phyloP scores from a whole-genome alignment of 768 basidiomycete species.

The Boletus insuetus region DNA sequence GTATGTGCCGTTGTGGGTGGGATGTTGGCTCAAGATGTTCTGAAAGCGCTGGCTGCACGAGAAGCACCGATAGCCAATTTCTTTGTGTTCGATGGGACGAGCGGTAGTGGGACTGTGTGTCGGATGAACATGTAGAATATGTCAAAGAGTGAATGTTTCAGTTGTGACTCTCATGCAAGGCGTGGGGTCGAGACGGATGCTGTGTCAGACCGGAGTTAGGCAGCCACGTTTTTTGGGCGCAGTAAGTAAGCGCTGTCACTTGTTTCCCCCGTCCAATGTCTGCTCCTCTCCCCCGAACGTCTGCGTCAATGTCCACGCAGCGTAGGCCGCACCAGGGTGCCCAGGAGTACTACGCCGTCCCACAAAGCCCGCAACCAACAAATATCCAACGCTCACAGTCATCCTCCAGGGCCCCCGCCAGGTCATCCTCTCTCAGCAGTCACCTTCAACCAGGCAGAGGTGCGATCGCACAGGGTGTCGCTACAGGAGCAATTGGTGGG shows the following conservation, averaged over 20 bases:
- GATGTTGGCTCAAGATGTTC: slow-evolving; percentile 89
- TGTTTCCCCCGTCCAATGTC: background rate
- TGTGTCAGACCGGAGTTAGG: slow-evolving; percentile 20
- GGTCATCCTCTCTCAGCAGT: slow-evolving; percentile 28
- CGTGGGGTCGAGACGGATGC: slow-evolving; percentile 13
- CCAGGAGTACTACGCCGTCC: slow-evolving; percentile 65
- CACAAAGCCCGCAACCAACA: slow-evolving; percentile 53
- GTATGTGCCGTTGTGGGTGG: slow-evolving; percentile 95
- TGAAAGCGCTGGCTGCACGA: slow-evolving; percentile 85
- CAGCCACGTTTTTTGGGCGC: slow-evolving; percentile 21
- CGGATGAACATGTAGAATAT: slow-evolving; percentile 42
- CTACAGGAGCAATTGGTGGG: slow-evolving; percentile 72
- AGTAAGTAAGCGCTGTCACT: background rate
- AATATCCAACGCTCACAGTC: slow-evolving; percentile 29
- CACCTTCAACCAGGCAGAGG: slow-evolving; percentile 40
- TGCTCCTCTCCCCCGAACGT: slow-evolving; percentile 10
- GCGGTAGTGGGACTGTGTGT: slow-evolving; percentile 70
- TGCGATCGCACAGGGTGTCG: slow-evolving; percentile 74
- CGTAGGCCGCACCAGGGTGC: slow-evolving; percentile 44
- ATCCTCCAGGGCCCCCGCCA: slow-evolving; percentile 23
- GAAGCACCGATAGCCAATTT: slow-evolving; percentile 95
- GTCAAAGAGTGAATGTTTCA: background rate
- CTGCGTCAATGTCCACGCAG: slow-evolving; percentile 27
- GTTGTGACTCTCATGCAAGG: background rate
- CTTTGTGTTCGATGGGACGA: slow-evolving; percentile 82